A percentile compares a stretch with the other conserved stretches of the same genome.
These are phyloP conservation scores for Artemisia annua DNA, from an alignment of 129 eudicot species.

Conservation along the genomic window DNA sequence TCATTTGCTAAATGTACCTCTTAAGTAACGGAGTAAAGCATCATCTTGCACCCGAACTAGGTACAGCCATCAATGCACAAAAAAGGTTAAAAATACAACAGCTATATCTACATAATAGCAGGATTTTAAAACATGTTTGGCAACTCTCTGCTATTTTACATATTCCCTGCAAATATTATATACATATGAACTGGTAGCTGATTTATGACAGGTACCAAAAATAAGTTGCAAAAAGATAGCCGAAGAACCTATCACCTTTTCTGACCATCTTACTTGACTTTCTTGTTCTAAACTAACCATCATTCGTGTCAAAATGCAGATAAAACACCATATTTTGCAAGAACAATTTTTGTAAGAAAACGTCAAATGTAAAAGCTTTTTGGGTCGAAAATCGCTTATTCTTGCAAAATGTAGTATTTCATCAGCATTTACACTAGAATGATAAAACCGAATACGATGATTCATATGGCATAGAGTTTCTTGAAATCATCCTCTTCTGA, in stretches of 20 bases:
- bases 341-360: background rate
- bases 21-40: too few relatives aligned
- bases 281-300: constrained; percentile 1
- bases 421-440: constrained; percentile 4
- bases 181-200: constrained; percentile 13
- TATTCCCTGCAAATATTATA: constrained; percentile 24
- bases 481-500: constrained; percentile 49
- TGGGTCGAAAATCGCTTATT: constrained; percentile 1
- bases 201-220: constrained; percentile 10
- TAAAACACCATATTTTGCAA: constrained; percentile 1
- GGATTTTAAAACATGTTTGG: constrained; percentile 4
- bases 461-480: constrained; percentile 58
- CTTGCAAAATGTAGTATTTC: background rate
- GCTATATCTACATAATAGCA: constrained; percentile 8
- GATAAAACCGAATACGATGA: constrained; percentile 10
- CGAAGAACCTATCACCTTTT: background rate
- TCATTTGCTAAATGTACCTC: too few relatives aligned
- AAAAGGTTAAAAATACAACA: background rate
- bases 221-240: constrained; percentile 11
- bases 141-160: constrained; percentile 24
- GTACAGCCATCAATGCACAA: background rate
- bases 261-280: background rate
- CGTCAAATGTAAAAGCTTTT: too few relatives aligned
- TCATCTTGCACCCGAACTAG: too few relatives aligned
- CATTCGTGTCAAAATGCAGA: background rate